A percentile compares a stretch with the other conserved stretches of the same genome.
phyloP scores from a whole-genome alignment of 2,329 filamentous ascomycete species.

The Tolypocladium sp. region DNA sequence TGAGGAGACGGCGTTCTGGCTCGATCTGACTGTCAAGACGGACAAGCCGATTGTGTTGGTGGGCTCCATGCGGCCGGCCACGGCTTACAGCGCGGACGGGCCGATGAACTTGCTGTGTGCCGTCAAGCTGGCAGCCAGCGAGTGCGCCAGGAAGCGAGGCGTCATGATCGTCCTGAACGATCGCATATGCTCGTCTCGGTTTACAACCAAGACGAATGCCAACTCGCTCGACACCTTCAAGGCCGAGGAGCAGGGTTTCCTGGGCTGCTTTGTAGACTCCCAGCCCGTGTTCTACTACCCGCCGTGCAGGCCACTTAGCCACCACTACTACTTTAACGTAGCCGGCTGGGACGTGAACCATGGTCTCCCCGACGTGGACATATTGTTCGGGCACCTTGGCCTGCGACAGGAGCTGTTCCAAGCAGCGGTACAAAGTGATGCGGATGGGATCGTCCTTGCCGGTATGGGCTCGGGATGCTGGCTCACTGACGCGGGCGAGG shows the following conservation, averaged over 20 bases:
- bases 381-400: conserved; percentile 46
- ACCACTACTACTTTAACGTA: conserved; percentile 32
- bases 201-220: conserved; percentile 52
- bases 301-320: conserved; percentile 35
- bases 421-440: conserved; percentile 38
- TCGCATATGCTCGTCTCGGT: conserved; percentile 47
- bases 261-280: conserved; percentile 50
- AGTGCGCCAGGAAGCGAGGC: conserved; percentile 38
- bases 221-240: conserved; percentile 56
- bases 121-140: conserved; percentile 43
- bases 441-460: conserved; percentile 45
- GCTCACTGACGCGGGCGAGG: conserved; percentile 25
- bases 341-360: conserved; percentile 13
- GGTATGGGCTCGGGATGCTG: conserved; percentile 46
- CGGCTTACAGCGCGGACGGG: conserved; percentile 53
- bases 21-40: conserved; percentile 47
- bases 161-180: conserved; percentile 54
- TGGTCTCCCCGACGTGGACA: conserved; percentile 43
- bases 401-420: conserved; percentile 37
- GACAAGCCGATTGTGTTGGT: conserved; percentile 51
- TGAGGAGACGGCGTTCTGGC: conserved; percentile 55
- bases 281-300: conserved; percentile 52
- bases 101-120: conserved; percentile 53
- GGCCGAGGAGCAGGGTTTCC: conserved; percentile 43
- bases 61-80: conserved; percentile 54